These are phyloP conservation scores for Mycena crocata DNA, from an alignment of 768 basidiomycete genomes.

Conservation along the genomic window DNA sequence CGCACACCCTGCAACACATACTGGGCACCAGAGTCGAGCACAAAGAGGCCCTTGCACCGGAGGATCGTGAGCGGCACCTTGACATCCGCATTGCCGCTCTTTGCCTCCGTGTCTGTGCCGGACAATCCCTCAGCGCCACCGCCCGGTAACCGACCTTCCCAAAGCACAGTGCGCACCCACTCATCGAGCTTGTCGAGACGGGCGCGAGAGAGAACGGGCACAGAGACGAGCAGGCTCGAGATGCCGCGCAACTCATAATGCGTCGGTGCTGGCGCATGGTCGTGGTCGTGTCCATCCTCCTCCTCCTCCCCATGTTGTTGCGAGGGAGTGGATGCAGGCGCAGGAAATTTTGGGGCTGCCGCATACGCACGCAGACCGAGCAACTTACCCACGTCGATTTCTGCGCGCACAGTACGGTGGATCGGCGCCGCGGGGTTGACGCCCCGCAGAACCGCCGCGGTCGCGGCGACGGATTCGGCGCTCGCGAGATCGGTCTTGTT, in stretches of 20 bases:
- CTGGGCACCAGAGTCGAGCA: constrained; percentile 61
- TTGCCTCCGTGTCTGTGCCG: too few species aligned
- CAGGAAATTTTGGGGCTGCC: constrained; percentile 52
- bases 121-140: too few species aligned
- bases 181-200: constrained; percentile 71
- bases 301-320: constrained; percentile 44
- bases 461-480: constrained; percentile 53
- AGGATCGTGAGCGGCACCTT: constrained; percentile 67
- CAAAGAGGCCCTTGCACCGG: constrained; percentile 90
- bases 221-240: constrained; percentile 77
- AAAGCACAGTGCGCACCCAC: constrained; percentile 86
- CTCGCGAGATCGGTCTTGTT: constrained; percentile 90
- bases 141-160: constrained; percentile 79
- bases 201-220: constrained; percentile 65
- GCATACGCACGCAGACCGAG: constrained; percentile 87
- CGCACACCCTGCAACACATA: constrained; percentile 93
- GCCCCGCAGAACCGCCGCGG: constrained; percentile 71
- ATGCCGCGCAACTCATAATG: constrained; percentile 88
- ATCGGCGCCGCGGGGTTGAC: constrained; percentile 87
- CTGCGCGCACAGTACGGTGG: constrained; percentile 74
- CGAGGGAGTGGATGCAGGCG: too few species aligned
- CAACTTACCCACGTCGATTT: constrained; percentile 80
- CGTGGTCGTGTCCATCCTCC: constrained; percentile 48
- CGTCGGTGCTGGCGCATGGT: constrained; percentile 49
- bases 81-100: constrained; percentile 29